Base-by-base conservation (phyloP, 1,284 basidiomycete genomes). In the Apiotrichum veenhuisii region DNA sequence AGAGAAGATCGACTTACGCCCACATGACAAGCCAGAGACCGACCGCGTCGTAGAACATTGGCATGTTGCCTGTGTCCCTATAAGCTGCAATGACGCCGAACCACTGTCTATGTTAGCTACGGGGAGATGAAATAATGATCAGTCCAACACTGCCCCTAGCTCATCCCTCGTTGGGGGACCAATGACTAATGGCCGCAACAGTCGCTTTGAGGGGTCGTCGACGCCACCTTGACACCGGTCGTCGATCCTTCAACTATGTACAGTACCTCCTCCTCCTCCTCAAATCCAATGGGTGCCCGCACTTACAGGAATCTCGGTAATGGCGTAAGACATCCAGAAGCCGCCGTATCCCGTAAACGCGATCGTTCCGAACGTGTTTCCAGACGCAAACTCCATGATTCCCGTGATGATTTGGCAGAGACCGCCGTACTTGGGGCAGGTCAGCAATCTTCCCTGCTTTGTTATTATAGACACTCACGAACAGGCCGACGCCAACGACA, bases 261-360 rank as follows among this genome's bases (percentile, higher is more conserved):
- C n/a, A 63, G 54, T 12, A 44, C 46, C 37, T 27, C 56, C 50
- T 50, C 41, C 64, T 50, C 33, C 63, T 30, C 55, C 22, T 17
- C 9, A 53, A n/a, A 50, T 65, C 51, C 65, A 12, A 7, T 12
- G 30, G 30, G 30, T 30, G 12, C n/a, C n/a, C 12, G 30, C 12
- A 30, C 30, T 30, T 12, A 30, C 30, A 30, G 30, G 30, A 12
- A 30, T 30, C 12, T 30, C 30, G 30, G 30, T 30, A 30, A 30
- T 30, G 5, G 7, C 30, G 12, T 30, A 74, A 4, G 64, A 65
- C 81, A 82, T 43, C 79, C 79, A 20, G 87, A 88, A 58, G 2
- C 84, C 86, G 57, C 89, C 90, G 66, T 88, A 92, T 1, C 85
- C 85, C 0, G 85, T 80, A 80, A 92, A 91, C 0, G 89, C 92